These are phyloP conservation scores for Xylariales sp. DNA, from an alignment of 2,329 filamentous ascomycete species.

Conservation along the genomic window DNA sequence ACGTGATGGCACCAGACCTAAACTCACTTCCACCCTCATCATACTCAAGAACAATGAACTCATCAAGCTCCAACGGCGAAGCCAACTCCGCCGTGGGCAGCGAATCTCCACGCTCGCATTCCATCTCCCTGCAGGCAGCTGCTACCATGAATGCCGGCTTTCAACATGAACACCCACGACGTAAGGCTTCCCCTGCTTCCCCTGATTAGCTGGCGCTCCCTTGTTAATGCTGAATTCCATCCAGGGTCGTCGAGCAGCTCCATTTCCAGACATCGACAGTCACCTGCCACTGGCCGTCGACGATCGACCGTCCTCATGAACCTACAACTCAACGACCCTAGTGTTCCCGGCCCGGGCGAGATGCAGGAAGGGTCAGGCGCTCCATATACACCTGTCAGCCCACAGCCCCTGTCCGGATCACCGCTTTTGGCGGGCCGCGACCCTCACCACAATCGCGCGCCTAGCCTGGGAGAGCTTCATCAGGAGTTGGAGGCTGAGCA, in stretches of 20 bases:
- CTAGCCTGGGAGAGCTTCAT: constrained; percentile 71
- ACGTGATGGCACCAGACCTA: constrained; percentile 52
- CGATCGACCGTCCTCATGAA: constrained; percentile 69
- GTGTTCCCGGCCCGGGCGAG: constrained; percentile 63
- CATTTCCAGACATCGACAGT: constrained; percentile 38
- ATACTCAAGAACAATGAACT: constrained; percentile 32
- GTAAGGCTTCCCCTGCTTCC: constrained; percentile 27
- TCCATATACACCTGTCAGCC: constrained; percentile 32
- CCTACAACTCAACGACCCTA: constrained; percentile 67
- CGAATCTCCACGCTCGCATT: constrained; percentile 58
- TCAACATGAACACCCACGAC: constrained; percentile 57
- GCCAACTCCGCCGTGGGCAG: constrained; percentile 24
- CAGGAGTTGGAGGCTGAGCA: constrained; percentile 77
- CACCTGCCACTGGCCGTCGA: constrained; percentile 50
- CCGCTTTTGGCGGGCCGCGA: constrained; percentile 41
- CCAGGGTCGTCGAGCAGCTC: constrained; percentile 51
- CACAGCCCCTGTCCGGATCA: constrained; percentile 43
- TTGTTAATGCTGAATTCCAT: not conserved
- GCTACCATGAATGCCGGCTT: constrained; percentile 75
- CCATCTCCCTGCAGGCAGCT: constrained; percentile 69
- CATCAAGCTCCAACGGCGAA: constrained; percentile 25
- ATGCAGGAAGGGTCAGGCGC: constrained; percentile 47
- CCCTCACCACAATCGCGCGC: constrained; percentile 60
- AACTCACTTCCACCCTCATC: constrained; percentile 53
- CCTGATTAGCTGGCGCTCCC: not conserved